A percentile compares a stretch with the other conserved stretches of the same genome.
These are phyloP conservation scores for Ceratobasidium sp. DNA, from an alignment of 1,284 basidiomycete genomes.

Conservation along the genomic window DNA sequence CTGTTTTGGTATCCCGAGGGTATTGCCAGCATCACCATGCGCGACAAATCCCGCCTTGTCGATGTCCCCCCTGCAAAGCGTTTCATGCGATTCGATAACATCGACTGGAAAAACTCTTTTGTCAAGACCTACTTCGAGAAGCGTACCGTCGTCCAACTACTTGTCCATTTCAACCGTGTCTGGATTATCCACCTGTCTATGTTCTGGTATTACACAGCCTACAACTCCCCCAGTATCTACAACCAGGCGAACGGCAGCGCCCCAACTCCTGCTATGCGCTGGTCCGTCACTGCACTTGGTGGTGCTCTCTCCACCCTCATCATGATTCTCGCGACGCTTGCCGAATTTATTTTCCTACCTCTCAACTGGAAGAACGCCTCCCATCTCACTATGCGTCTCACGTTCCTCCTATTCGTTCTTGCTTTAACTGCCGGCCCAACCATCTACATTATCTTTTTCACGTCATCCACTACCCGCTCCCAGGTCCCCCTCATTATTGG, in stretches of 20 bases:
- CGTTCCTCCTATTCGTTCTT: slow-evolving; percentile 88
- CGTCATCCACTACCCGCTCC: slow-evolving; percentile 54
- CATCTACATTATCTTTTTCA: slow-evolving; percentile 86
- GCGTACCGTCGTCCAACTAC: slow-evolving; percentile 90
- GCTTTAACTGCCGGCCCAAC: slow-evolving; percentile 90
- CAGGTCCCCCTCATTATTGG: slow-evolving; percentile 86
- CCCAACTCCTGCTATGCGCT: slow-evolving; percentile 80
- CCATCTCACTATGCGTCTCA: slow-evolving; percentile 86
- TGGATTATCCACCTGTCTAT: slow-evolving; percentile 94
- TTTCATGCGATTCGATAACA: slow-evolving; percentile 93
- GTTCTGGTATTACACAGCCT: slow-evolving; percentile 94
- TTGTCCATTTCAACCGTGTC: slow-evolving; percentile 97
- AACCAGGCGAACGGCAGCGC: slow-evolving; percentile 70
- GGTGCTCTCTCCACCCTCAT: slow-evolving; percentile 91
- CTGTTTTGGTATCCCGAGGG: slow-evolving; percentile 99
- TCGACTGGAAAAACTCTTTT: slow-evolving; percentile 94
- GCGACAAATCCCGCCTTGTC: slow-evolving; percentile 91
- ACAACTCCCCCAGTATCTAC: slow-evolving; percentile 92
- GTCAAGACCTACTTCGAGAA: slow-evolving; percentile 98
- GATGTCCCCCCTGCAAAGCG: slow-evolving; percentile 90
- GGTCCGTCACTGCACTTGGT: slow-evolving; percentile 91
- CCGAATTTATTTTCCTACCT: slow-evolving; percentile 95
- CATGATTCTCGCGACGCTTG: slow-evolving; percentile 92
- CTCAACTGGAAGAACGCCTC: slow-evolving; percentile 98
- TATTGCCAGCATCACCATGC: slow-evolving; percentile 89